Evolutionary conservation across 83 land plant species (phyloP), one percentile per base, ranked within the genome.

Genomic region (Picea mariana): DNA sequence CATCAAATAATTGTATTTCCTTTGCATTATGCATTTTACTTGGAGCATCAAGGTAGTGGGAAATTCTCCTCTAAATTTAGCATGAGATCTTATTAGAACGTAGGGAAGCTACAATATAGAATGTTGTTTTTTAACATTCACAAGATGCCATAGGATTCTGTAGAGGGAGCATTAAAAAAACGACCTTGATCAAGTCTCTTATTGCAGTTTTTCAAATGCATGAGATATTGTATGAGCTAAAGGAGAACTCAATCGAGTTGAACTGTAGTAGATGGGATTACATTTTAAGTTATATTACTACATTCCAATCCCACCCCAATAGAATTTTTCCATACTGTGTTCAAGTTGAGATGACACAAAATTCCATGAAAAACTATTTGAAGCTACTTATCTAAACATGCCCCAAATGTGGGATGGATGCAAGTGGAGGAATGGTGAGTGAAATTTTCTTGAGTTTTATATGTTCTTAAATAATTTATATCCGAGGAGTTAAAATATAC

Each of bases 161-260:
- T 20, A 85, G 84, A 21, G 97, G 97, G 9, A 94, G 93, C 93
- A 94, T 94, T 81, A 85, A 91, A 47, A 94, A 92, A 17, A 94
- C 94, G 6, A 95, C 91, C 21, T 80, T 96, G 60, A 96, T 96
- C 38, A 95, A 96, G 86, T 90, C 99, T 2, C 86, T 94, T 23
- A 97, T 95, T 31, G 97, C 95, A 15, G 97, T 89, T 81, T 96
- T 94, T 78, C 95, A 96, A 89, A 96, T 96, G 99, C 88, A 96
- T 76, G 99, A 96, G 84, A 94, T 96, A 26, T 85, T 96, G 21
- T 90, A 6, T 47, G 49, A 47, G 49, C 1, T 47, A 9, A 47
- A 9, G 49, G 49, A 47, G 49, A 7, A 47, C 49, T 47, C 49
- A 47, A 47, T 47, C 8, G 49, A 9, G 9, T 8, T 47, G 49